phyloP scores from a whole-genome alignment of 2,329 filamentous ascomycete species.

The Ophiostoma sp. region DNA sequence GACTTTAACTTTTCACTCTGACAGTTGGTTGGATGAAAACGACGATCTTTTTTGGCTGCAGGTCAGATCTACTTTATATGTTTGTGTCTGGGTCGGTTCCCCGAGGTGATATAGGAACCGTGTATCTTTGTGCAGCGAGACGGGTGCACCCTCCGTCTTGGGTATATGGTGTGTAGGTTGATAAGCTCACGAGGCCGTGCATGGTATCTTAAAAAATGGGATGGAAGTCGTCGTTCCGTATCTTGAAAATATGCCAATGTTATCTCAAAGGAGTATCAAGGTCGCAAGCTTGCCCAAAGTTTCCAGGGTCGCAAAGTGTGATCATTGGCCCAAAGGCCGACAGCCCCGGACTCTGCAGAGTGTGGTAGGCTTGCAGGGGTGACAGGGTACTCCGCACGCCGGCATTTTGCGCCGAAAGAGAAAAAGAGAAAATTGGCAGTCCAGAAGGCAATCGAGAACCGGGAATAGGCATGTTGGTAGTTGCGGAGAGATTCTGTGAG shows the following conservation, averaged over 20 bases:
- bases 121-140: not conserved
- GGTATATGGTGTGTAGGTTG: not conserved
- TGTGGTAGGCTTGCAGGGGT: not conserved
- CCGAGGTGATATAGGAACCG: not conserved
- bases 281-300: not conserved
- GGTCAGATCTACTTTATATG: not conserved
- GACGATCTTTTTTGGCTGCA: not conserved
- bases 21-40: not conserved
- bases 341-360: not conserved
- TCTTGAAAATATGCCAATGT: not conserved
- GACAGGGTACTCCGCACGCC: conserved; percentile 11
- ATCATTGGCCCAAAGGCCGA: conserved; percentile 1
- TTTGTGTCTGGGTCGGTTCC: not conserved
- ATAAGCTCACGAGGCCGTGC: not conserved
- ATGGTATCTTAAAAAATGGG: not conserved
- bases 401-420: conserved; percentile 12
- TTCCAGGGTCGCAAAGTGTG: conserved; percentile 2
- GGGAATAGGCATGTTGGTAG: not conserved
- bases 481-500: not conserved
- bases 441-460: not conserved
- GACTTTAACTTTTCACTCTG: not conserved
- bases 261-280: not conserved
- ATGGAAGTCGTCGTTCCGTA: not conserved
- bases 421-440: not conserved
- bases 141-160: conserved; percentile 3